A percentile compares a stretch with the other conserved stretches of the same genome.
Evolutionary conservation across 2,329 filamentous ascomycete genomes (phyloP).

Genomic region (Alternaria sp.): DNA sequence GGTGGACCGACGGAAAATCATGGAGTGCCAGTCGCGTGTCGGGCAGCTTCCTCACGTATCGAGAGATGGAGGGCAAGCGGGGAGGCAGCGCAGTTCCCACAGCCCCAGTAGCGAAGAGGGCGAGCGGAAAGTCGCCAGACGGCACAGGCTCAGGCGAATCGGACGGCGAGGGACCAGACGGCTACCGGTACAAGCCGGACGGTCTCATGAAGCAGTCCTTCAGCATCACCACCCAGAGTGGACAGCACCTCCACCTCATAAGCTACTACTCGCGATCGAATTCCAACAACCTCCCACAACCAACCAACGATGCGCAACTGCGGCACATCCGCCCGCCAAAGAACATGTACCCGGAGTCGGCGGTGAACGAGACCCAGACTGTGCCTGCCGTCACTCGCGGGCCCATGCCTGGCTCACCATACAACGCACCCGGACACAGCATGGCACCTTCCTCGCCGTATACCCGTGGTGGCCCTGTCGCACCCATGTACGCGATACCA

Average conservation of each 20-base stretch:
- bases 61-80: slow-evolving; percentile 98
- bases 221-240: slow-evolving; percentile 90
- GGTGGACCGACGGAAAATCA: slow-evolving; percentile 98
- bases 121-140: slow-evolving; percentile 78
- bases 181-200: slow-evolving; percentile 72
- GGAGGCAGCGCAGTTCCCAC: slow-evolving; percentile 72
- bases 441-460: slow-evolving; percentile 62
- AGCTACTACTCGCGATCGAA: slow-evolving; percentile 92
- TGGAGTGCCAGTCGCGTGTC: slow-evolving; percentile 98
- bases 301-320: slow-evolving; percentile 78
- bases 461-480: slow-evolving; percentile 50
- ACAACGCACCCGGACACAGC: slow-evolving; percentile 57
- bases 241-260: slow-evolving; percentile 95
- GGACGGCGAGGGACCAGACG: slow-evolving; percentile 67
- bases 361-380: slow-evolving; percentile 81
- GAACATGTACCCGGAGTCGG: slow-evolving; percentile 97
- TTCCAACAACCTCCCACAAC: slow-evolving; percentile 77
- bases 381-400: slow-evolving; percentile 81
- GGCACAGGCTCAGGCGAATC: slow-evolving; percentile 82
- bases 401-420: slow-evolving; percentile 66
- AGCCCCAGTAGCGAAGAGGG: slow-evolving; percentile 39
- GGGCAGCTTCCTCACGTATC: slow-evolving; percentile 94
- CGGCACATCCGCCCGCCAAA: slow-evolving; percentile 85
- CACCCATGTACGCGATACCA: slow-evolving; percentile 50
- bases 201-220: slow-evolving; percentile 99